Evolutionary conservation across 257 asterid species (phyloP).

Genomic region (Solanum neorickii): DNA sequence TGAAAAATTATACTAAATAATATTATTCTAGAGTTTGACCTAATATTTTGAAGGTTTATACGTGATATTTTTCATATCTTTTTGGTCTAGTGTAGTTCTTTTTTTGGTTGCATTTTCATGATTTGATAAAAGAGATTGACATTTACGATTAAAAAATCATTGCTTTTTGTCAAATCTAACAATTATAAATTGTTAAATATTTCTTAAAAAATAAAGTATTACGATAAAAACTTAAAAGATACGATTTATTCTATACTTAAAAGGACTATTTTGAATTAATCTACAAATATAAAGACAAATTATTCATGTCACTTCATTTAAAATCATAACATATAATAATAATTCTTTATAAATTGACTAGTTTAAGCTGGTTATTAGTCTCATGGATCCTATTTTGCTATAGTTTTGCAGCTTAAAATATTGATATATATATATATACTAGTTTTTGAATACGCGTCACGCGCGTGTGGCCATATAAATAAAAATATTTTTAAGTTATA

Average conservation of each 20-base stretch:
- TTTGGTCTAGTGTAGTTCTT: background rate
- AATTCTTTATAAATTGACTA: background rate
- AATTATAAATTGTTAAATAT: background rate
- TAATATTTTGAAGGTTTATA: background rate
- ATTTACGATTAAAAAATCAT: background rate
- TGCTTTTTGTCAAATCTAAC: background rate
- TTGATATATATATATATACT: background rate
- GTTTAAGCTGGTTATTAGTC: background rate
- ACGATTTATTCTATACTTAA: background rate
- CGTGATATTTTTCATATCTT: background rate
- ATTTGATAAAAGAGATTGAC: background rate
- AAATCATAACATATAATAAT: background rate
- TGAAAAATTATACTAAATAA: too few species aligned
- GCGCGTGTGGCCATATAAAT: too few species aligned
- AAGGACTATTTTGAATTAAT: background rate
- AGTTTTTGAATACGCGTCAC: too few species aligned
- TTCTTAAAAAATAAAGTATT: background rate
- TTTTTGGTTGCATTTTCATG: background rate
- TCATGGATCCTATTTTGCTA: background rate
- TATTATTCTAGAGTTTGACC: background rate
- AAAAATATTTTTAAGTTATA: too few species aligned
- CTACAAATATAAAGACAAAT: background rate
- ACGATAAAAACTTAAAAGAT: background rate
- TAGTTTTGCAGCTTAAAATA: background rate
- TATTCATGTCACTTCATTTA: background rate